Evolutionary conservation across 345 rosid genomes (phyloP), one percentile per base, ranked within the genome.

Genomic region (Stellera chamaejasme): DNA sequence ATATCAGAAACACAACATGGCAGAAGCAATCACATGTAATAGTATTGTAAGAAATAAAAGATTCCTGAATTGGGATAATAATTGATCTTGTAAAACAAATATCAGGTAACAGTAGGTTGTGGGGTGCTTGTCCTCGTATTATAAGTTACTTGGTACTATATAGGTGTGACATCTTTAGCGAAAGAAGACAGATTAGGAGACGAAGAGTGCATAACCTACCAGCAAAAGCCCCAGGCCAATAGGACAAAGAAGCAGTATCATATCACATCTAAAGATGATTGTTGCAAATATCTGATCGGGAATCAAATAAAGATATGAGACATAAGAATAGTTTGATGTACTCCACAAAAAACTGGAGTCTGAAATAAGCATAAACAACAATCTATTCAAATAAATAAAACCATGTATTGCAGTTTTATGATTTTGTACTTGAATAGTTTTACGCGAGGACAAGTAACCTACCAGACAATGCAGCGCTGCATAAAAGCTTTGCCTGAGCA

Each of bases 391-490:
- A 52, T 26, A 3, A 51, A 27, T 15, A 52, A 45, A 27, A 39
- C 2, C 9, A 8, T 43, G 11, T 44, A 23, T 52, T 15, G 27
- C 36, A 61, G 36, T 19, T 50, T 19, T 3, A 19, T 13, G 50
- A 48, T 12, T 48, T 48, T 14, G 25, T 16, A 50, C 5, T 2
- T 16, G 8, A 15, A 3, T 16, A 19, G 10, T 15, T 16, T 19
- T 19, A 50, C 4, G 11, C 4, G 11, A 19, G 32, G 27, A 50
- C 19, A 46, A 32, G 10, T 47, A 43, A 61, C 65, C 48, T 81
- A 93, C 99, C 96, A 93, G 83, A 75, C 76, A 84, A 72, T 83
- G 81, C 71, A 93, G 69, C 48, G 83, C 74, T 43, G 80, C 63
- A 81, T 89, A 84, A 72, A 74, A 75, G 28, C 66, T 68, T 59